Evolutionary conservation across 2,329 filamentous ascomycete species (phyloP), one percentile per base, ranked within the genome.

Genomic region (Xylariales sp.): DNA sequence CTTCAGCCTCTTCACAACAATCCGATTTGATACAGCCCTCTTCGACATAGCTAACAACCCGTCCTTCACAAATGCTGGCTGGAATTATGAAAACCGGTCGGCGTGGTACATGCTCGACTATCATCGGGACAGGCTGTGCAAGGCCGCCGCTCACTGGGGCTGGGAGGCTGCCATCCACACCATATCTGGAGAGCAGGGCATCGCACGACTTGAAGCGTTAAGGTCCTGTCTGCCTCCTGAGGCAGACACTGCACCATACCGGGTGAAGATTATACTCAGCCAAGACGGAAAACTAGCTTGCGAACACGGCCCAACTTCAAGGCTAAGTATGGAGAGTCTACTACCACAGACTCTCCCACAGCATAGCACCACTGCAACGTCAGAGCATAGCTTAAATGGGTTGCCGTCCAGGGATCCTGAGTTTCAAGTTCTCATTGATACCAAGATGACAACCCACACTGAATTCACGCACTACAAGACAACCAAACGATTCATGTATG

Each of bases 391-490:
- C 23, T 25, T 3, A 18, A 18, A 19, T 45, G 31, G 12, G 24
- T 46, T 12, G 59, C 51, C 8, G 40, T 44, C 8, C 1, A 55
- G 50, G 18, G 41, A 49, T n/a, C 52, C 58, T 1, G 53, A 53
- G 1, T 75, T 66, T 42, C 60, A 64, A 3, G 56, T 79, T 3
- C 42, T 70, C 1, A 41, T 76, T 4, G 74, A 79, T 48, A 38
- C 40, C 8, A 40, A 46, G n/a, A 38, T 38, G n/a, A 73, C 69
- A 0, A 25, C 47, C 6, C 59, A 61, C 28, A 77, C 76, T 1
- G 72, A 78, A n/a, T 85, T 83, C 54, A 95, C 90, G 0, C 81
- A 83, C 41, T 86, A 85, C 66, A 97, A 98, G 61, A 97, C 91
- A 0, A 93, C 86, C 0, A 67, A 73, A 33, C 78, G 91, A 12